Conservation (phyloP, 2,329 filamentous ascomycete genomes). For the Fusarium avenaceum region DNA sequence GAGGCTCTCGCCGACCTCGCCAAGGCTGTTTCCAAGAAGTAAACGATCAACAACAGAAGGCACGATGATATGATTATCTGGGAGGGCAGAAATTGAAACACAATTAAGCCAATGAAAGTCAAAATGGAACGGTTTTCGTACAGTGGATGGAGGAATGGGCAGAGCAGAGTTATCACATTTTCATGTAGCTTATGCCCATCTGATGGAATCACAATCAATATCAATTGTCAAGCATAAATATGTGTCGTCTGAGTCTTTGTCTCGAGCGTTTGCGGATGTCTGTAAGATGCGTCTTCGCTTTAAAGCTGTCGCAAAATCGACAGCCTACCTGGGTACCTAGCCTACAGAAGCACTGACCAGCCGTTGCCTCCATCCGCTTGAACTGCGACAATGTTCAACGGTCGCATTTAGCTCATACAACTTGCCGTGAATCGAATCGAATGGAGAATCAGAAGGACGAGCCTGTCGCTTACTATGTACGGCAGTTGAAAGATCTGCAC, state of each 20-base stretch:
- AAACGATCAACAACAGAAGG: constrained; percentile 3
- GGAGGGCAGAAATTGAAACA: neutral
- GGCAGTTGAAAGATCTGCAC: neutral
- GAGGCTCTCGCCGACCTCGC: constrained; percentile 77
- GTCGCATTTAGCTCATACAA: neutral
- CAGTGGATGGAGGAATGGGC: constrained; percentile 16
- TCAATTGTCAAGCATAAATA: neutral
- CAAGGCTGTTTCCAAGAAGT: constrained; percentile 58
- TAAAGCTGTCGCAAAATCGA: neutral
- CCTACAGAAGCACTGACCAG: neutral
- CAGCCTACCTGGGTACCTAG: neutral
- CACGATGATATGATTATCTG: neutral
- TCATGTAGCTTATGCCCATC: constrained; percentile 9
- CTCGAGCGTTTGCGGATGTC: too few species aligned
- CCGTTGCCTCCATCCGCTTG: neutral
- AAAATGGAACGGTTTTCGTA: constrained; percentile 6
- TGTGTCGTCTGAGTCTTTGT: neutral
- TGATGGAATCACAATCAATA: constrained; percentile 5
- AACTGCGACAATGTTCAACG: neutral
- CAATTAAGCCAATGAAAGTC: neutral
- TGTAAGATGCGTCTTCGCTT: neutral
- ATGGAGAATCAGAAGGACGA: neutral
- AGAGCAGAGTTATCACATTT: constrained; percentile 3
- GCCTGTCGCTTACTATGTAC: neutral
- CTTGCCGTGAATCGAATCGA: neutral